phyloP scores from a whole-genome alignment of 176 grass and related monocot genomes.

The Chloris gayana region DNA sequence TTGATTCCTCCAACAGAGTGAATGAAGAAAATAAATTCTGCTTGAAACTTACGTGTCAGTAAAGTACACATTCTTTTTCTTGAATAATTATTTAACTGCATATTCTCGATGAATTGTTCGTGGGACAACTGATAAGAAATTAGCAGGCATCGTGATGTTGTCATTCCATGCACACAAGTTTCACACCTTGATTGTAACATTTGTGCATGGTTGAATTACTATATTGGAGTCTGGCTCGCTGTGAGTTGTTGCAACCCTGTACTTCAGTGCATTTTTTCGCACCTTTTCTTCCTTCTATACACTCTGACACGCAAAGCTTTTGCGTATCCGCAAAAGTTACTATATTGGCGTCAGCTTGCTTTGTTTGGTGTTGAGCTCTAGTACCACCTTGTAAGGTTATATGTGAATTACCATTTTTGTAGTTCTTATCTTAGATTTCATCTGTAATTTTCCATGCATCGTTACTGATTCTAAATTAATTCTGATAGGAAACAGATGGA shows the following conservation, averaged over 20 bases:
- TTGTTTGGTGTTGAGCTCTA: not conserved
- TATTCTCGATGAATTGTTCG: not conserved
- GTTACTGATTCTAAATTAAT: slow-evolving; percentile 5
- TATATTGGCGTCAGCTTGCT: not conserved
- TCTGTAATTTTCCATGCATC: not conserved
- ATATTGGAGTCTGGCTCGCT: too few relatives aligned
- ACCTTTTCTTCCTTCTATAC: too few relatives aligned
- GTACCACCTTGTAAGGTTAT: not conserved
- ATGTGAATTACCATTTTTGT: slow-evolving; percentile 14
- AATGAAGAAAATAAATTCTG: not conserved
- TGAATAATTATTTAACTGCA: not conserved
- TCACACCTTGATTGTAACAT: not conserved
- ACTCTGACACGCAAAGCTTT: too few relatives aligned
- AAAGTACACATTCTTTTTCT: not conserved
- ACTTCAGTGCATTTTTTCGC: too few relatives aligned
- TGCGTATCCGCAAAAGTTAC: too few relatives aligned
- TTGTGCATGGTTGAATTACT: slow-evolving; percentile 18
- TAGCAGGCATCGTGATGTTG: not conserved
- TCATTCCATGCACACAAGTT: not conserved
- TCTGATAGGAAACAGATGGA: slow-evolving; percentile 83
- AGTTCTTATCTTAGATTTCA: not conserved
- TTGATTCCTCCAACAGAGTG: not conserved
- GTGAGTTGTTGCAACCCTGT: too few relatives aligned
- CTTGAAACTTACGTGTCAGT: too few relatives aligned
- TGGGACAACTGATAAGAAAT: not conserved